phyloP scores from a whole-genome alignment of 441 rosid genomes.

The Erysimum cheiri region DNA sequence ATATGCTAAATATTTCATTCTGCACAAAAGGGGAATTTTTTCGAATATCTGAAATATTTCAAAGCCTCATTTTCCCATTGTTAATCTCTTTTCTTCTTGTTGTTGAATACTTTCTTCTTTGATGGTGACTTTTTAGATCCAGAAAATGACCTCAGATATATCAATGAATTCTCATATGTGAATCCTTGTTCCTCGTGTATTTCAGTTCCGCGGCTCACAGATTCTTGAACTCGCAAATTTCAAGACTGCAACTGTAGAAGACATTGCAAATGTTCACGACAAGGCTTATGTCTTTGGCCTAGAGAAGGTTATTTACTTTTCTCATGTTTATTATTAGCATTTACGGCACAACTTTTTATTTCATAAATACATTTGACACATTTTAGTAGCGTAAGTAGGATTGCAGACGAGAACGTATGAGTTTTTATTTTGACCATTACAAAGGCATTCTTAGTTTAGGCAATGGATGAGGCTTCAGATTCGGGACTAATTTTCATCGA shows the following conservation, averaged over 20 bases:
- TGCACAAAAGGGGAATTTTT: background rate
- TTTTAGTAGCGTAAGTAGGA: background rate
- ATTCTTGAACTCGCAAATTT: conserved; percentile 70
- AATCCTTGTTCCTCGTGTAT: conserved; percentile 4
- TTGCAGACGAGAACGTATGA: conserved; percentile 1
- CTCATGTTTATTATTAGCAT: background rate
- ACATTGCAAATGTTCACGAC: conserved; percentile 80
- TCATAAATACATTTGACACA: background rate
- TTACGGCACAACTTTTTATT: background rate
- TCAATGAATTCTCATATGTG: background rate
- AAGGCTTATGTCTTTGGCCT: conserved; percentile 86
- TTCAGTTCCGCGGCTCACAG: conserved; percentile 79
- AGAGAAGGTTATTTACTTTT: conserved; percentile 65
- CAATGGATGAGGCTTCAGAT: conserved; percentile 79
- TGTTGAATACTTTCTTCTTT: background rate
- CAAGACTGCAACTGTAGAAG: conserved; percentile 78
- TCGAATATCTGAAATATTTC: background rate
- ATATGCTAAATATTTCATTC: background rate
- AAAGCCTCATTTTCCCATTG: background rate
- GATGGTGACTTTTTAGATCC: background rate
- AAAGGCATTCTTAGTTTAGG: conserved; percentile 49
- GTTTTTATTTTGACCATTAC: conserved; percentile 23
- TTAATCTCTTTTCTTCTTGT: background rate
- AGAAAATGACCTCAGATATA: background rate
- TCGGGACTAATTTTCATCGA: conserved; percentile 79